A percentile compares a stretch with the other conserved stretches of the same genome.
Conservation (phyloP, 2,329 filamentous ascomycete species). For the Purpureocillium takamizusanense region DNA sequence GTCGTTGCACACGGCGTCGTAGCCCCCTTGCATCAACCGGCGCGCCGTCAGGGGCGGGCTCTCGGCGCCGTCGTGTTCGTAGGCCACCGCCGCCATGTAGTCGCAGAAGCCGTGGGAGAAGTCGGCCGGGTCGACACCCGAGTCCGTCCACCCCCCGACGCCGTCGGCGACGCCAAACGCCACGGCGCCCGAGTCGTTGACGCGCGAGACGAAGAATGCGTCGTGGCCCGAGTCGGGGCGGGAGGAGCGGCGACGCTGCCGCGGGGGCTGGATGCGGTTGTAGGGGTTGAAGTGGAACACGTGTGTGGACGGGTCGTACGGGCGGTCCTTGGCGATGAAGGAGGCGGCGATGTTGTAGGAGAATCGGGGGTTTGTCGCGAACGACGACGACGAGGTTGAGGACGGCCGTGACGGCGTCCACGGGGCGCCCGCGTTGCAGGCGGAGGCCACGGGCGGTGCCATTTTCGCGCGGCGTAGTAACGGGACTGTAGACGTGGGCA, state of each 20-base stretch:
- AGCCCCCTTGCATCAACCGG: slow-evolving; percentile 71
- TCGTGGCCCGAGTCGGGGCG: slow-evolving; percentile 83
- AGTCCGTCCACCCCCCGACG: slow-evolving; percentile 90
- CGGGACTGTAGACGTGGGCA: neutral
- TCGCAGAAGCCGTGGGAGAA: slow-evolving; percentile 92
- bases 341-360: slow-evolving; percentile 66
- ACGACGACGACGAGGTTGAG: slow-evolving; percentile 12
- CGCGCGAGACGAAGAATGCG: slow-evolving; percentile 81
- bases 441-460: neutral
- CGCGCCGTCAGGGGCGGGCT: slow-evolving; percentile 46
- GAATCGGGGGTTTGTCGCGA: slow-evolving; percentile 28
- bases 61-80: slow-evolving; percentile 37
- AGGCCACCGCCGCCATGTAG: slow-evolving; percentile 76
- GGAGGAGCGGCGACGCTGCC: slow-evolving; percentile 20
- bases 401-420: neutral
- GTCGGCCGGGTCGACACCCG: slow-evolving; percentile 85
- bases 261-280: slow-evolving; percentile 44
- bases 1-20: slow-evolving; percentile 72
- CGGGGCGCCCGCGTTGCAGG: too few species aligned
- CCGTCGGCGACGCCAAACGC: slow-evolving; percentile 90
- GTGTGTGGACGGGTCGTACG: slow-evolving; percentile 59
- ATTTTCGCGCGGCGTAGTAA: neutral
- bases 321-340: slow-evolving; percentile 63
- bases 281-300: slow-evolving; percentile 65
- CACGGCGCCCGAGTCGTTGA: slow-evolving; percentile 63